Evolutionary conservation across 306 rosid genomes (phyloP), one percentile per base, ranked within the genome.

Genomic region (Cucumis melo): DNA sequence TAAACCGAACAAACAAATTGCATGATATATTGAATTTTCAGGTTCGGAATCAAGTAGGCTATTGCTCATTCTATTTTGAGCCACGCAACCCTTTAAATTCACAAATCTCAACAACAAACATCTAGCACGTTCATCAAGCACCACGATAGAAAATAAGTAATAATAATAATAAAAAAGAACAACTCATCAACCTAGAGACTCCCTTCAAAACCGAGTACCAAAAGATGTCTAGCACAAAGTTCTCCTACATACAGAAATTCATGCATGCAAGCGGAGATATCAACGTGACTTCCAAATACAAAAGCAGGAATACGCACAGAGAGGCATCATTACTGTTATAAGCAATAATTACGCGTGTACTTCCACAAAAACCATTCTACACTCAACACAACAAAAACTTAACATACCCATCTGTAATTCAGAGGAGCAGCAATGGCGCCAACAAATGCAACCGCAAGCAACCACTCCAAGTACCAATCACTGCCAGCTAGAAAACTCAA

Each of bases 401-500:
- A 2, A 51, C 92, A 78, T 64, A 91, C 98, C 97, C 98, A 94
- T 61, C 97, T 87, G 84, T 91, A 91, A 80, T 94, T 94, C 5
- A 94, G 78, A 80, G 92, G 98, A 81, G 97, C 92, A 65, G 85
- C 86, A 79, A 94, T 83, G 21, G 87, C 96, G 72, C 98, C 98
- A 74, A 89, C 87, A 79, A 86, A 90, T 57, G 98, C 95, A 84
- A 89, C 83, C 42, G 98, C 98, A 72, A 91, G 87, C 67, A 94
- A 83, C 97, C 96, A 94, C 84, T 89, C 92, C 81, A 90, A 85
- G 80, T 94, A 89, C 86, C 81, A 80, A 78, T 90, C 98, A 82
- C 97, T 94, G 82, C 29, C 57, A 74, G 29, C 48, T 27, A 75
- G n/a, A 17, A 41, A 44, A 36, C 55, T n/a, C 32, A 55, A 41